Percentiles rank a stretch among this genome's conserved stretches.
Evolutionary conservation across 805 yeast species (phyloP).

Genomic region (Zygosaccharomyces rouxii): DNA sequence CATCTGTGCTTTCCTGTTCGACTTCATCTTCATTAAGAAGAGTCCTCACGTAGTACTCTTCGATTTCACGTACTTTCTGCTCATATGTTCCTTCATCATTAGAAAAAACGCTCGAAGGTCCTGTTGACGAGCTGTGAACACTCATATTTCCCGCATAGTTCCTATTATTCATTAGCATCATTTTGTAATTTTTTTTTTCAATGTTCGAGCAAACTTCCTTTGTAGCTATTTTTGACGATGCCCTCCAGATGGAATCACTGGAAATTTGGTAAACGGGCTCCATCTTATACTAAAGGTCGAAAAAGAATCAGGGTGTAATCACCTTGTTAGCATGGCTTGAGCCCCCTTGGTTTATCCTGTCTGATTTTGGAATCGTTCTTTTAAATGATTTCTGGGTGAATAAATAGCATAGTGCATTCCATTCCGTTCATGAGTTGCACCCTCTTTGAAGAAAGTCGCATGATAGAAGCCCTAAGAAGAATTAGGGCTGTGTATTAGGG

Average conservation of each 20-base stretch:
- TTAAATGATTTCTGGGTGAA: background rate
- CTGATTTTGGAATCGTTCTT: background rate
- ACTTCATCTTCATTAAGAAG: constrained; percentile 24
- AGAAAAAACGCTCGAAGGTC: constrained; percentile 29
- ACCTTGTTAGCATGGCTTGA: constrained; percentile 3
- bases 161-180: background rate
- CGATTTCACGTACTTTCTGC: constrained; percentile 30
- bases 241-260: background rate
- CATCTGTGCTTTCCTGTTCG: constrained; percentile 4
- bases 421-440: background rate
- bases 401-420: background rate
- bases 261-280: background rate
- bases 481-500: background rate
- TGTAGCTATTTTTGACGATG: background rate
- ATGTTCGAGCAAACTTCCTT: background rate
- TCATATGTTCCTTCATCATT: constrained; percentile 24
- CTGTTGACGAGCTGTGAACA: constrained; percentile 8
- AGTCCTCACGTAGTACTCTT: constrained; percentile 33
- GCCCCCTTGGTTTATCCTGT: background rate
- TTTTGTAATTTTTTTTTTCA: background rate
- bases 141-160: background rate
- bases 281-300: constrained; percentile 1
- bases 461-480: background rate
- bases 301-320: constrained; percentile 5
- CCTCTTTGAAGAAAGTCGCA: background rate